These are phyloP conservation scores for Populus tomentosa DNA, from an alignment of 441 rosid genomes.

Conservation along the genomic window DNA sequence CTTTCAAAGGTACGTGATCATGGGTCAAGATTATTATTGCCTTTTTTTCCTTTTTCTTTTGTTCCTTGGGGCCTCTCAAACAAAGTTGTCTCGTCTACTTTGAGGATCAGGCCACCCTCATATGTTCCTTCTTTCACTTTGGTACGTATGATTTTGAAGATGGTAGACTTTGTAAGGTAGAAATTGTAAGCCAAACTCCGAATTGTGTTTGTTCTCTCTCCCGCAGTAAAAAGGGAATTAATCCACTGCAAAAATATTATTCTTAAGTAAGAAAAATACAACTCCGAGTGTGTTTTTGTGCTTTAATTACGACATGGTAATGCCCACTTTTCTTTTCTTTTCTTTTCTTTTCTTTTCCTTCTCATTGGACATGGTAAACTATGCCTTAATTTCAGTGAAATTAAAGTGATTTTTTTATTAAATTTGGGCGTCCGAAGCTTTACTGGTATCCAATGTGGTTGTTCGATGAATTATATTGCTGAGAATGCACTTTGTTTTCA, in stretches of 20 bases:
- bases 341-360: too few species aligned
- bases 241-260: background rate
- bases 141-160: slow-evolving; percentile 18
- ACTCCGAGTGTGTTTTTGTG: background rate
- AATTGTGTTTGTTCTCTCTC: background rate
- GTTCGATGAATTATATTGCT: background rate
- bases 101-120: slow-evolving; percentile 28
- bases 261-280: background rate
- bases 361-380: background rate
- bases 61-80: slow-evolving; percentile 52
- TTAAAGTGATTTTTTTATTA: background rate
- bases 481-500: background rate
- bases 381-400: background rate
- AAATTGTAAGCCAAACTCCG: background rate
- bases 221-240: background rate
- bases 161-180: background rate
- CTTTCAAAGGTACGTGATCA: slow-evolving; percentile 57
- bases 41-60: slow-evolving; percentile 48
- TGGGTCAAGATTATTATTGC: slow-evolving; percentile 63
- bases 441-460: background rate
- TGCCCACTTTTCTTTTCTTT: too few species aligned
- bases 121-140: slow-evolving; percentile 20
- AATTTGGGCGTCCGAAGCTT: background rate
- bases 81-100: slow-evolving; percentile 68
- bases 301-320: background rate